phyloP scores from a whole-genome alignment of 441 rosid species.

The California macrophylla region DNA sequence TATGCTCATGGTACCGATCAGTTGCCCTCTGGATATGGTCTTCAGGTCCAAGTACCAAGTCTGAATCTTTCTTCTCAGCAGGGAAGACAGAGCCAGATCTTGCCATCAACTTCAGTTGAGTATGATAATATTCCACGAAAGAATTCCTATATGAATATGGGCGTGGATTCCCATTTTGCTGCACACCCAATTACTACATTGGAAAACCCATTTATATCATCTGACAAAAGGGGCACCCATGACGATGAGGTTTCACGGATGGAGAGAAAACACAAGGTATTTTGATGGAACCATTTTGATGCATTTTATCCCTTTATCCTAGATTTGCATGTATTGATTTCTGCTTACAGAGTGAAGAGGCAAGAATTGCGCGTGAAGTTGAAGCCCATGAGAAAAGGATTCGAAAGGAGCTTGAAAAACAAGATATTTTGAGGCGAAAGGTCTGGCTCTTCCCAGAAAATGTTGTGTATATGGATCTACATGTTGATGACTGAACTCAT shows the following conservation, averaged over 20 bases:
- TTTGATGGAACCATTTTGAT: slow-evolving; percentile 6
- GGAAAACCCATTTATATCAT: slow-evolving; percentile 39
- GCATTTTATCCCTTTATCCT: slow-evolving; percentile 4
- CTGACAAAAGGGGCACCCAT: slow-evolving; percentile 42
- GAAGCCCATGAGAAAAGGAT: slow-evolving; percentile 84
- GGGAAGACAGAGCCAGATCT: slow-evolving; percentile 39
- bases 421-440: slow-evolving; percentile 77
- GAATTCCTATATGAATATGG: slow-evolving; percentile 32
- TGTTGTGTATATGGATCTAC: slow-evolving; percentile 13
- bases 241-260: slow-evolving; percentile 45
- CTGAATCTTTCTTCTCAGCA: slow-evolving; percentile 60
- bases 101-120: slow-evolving; percentile 39
- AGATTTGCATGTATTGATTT: slow-evolving; percentile 5
- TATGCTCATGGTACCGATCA: slow-evolving; percentile 47
- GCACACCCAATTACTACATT: slow-evolving; percentile 33
- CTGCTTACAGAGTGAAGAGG: slow-evolving; percentile 49
- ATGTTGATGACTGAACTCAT: slow-evolving; percentile 19
- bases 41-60: slow-evolving; percentile 44
- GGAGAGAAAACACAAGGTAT: slow-evolving; percentile 74
- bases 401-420: slow-evolving; percentile 78
- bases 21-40: slow-evolving; percentile 36
- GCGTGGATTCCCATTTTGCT: slow-evolving; percentile 29
- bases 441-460: slow-evolving; percentile 25
- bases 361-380: slow-evolving; percentile 69
- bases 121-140: slow-evolving; percentile 40